Conservation (phyloP, 108 stramenopile genomes). For the Nitzschia sp. region DNA sequence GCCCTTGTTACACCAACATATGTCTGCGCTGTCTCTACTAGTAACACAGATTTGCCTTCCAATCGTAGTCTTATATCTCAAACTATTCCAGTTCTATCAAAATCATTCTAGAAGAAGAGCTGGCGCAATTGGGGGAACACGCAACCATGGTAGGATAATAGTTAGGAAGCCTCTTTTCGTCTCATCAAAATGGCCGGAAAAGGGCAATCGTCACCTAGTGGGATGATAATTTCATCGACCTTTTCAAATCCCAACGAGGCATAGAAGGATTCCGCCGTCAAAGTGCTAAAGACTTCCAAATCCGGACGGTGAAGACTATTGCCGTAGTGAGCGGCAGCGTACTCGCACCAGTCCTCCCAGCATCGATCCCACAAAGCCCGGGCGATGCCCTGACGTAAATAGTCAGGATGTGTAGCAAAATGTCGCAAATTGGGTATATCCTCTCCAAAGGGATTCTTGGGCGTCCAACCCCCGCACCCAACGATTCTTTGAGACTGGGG, state of each 20-base stretch:
- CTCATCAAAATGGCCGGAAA: slow-evolving; percentile 29
- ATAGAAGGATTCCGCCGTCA: slow-evolving; percentile 33
- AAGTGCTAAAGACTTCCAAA: slow-evolving; percentile 36
- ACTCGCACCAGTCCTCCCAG: slow-evolving; percentile 16
- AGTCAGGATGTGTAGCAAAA: slow-evolving; percentile 12
- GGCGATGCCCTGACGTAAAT: slow-evolving; percentile 8
- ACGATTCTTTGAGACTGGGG: slow-evolving; percentile 6
- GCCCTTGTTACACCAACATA: too few species aligned
- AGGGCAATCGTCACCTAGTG: slow-evolving; percentile 11
- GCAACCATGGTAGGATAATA: too few species aligned
- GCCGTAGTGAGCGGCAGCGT: too few species aligned
- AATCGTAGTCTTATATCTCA: too few species aligned
- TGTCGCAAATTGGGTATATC: slow-evolving; percentile 15
- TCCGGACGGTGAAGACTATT: neutral
- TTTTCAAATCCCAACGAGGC: slow-evolving; percentile 28
- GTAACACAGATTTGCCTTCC: too few species aligned
- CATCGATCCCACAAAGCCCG: slow-evolving; percentile 16
- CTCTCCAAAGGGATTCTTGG: neutral
- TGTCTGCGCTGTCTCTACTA: too few species aligned
- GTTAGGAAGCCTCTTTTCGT: neutral
- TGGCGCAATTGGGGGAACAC: too few species aligned
- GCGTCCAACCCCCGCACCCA: slow-evolving; percentile 41
- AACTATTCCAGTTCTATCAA: too few species aligned
- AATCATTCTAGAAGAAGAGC: too few species aligned
- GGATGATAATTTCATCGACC: slow-evolving; percentile 5